These are phyloP conservation scores for Oryza australiensis DNA, from an alignment of 176 grass and related monocot genomes.

Conservation along the genomic window DNA sequence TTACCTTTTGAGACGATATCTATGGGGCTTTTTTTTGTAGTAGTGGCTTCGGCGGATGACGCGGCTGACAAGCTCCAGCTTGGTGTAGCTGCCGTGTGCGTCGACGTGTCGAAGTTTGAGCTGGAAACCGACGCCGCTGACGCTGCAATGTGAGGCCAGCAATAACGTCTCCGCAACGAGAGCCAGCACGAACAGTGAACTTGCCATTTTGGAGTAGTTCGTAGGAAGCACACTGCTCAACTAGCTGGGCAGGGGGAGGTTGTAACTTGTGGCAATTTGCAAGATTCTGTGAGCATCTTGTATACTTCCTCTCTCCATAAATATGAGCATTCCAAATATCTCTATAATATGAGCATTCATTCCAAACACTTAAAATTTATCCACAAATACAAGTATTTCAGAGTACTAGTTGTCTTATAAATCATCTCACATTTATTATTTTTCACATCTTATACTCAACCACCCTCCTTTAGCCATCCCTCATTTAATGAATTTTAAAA, in stretches of 20 bases:
- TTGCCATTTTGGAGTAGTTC: constrained; percentile 22
- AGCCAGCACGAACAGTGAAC: background rate
- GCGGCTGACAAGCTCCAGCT: constrained; percentile 9
- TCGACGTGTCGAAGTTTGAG: background rate
- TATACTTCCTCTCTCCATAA: too few relatives aligned
- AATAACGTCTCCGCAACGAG: background rate
- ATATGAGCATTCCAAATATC: too few relatives aligned
- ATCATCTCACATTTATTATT: too few relatives aligned
- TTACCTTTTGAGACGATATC: too few relatives aligned
- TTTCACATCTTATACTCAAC: too few relatives aligned
- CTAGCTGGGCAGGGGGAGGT: background rate
- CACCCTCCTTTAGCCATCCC: too few relatives aligned
- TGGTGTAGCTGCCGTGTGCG: background rate
- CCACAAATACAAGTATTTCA: too few relatives aligned
- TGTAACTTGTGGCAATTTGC: background rate
- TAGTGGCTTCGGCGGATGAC: constrained; percentile 13
- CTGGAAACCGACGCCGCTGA: background rate
- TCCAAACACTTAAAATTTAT: too few relatives aligned
- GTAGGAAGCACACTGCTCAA: background rate
- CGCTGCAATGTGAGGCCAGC: background rate
- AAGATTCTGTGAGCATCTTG: background rate
- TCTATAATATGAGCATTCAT: too few relatives aligned
- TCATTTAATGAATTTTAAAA: too few relatives aligned
- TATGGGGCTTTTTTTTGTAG: too few relatives aligned
- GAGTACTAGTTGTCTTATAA: too few relatives aligned